These are phyloP conservation scores for Diplotaxis tenuifolia DNA, from an alignment of 345 rosid species.

Conservation along the genomic window DNA sequence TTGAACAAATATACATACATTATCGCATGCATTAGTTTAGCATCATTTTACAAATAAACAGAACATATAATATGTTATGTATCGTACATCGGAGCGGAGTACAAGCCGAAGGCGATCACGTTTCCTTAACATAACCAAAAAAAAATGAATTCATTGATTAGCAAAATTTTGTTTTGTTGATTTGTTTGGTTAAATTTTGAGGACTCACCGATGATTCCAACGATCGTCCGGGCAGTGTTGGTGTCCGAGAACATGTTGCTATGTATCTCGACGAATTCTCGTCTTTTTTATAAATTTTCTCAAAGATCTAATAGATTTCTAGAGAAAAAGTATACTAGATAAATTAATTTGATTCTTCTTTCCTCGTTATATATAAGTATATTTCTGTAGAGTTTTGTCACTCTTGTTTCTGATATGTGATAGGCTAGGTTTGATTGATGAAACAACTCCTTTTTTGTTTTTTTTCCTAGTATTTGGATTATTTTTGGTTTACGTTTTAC, in stretches of 20 bases:
- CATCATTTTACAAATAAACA: not conserved
- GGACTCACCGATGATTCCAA: slow-evolving; percentile 59
- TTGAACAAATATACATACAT: not conserved
- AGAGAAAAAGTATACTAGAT: not conserved
- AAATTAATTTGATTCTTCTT: slow-evolving; percentile 24
- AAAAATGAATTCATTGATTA: not conserved
- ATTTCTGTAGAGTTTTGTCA: not conserved
- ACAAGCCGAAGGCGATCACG: slow-evolving; percentile 60
- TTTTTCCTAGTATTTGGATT: not conserved
- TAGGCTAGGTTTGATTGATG: slow-evolving; percentile 15
- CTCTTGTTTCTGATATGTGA: slow-evolving; percentile 5
- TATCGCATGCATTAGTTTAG: slow-evolving; percentile 3
- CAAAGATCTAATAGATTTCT: not conserved
- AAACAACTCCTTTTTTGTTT: not conserved
- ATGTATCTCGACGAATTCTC: not conserved
- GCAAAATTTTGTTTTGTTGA: not conserved
- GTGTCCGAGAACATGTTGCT: slow-evolving; percentile 24
- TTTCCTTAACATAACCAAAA: slow-evolving; percentile 53
- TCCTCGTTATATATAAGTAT: slow-evolving; percentile 3
- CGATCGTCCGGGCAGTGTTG: slow-evolving; percentile 39
- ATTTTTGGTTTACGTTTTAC: slow-evolving; percentile 27
- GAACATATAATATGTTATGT: not conserved
- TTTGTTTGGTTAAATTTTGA: not conserved
- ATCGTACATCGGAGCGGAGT: slow-evolving; percentile 72
- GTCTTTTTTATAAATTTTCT: not conserved